Conservation (phyloP, 441 rosid genomes). For the Pelargonium citronellum region DNA sequence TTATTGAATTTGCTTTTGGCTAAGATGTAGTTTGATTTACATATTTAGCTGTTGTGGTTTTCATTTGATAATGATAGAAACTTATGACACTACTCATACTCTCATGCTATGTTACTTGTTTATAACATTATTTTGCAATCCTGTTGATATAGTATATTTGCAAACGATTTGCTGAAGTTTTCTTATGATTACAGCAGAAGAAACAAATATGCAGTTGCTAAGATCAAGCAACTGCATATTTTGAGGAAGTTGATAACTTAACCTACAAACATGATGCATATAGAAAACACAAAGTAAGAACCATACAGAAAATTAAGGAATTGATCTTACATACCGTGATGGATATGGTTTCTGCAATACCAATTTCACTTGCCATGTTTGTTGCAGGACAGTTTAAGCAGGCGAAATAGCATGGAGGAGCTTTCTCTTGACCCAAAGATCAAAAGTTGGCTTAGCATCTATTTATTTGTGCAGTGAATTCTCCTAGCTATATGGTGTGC, state of each 20-base stretch:
- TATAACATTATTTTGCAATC: conserved; percentile 12
- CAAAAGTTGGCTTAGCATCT: conserved; percentile 7
- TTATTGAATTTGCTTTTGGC: background rate
- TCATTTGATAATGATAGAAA: background rate
- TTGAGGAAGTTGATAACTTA: background rate
- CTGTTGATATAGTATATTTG: background rate
- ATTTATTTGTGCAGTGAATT: conserved; percentile 10
- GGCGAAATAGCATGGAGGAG: conserved; percentile 12
- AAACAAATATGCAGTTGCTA: no score
- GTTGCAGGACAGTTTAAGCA: conserved; percentile 24
- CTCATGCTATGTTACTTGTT: conserved; percentile 10
- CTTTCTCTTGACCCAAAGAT: conserved; percentile 22
- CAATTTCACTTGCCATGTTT: conserved; percentile 56
- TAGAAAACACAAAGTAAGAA: conserved; percentile 13
- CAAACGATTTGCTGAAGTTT: background rate
- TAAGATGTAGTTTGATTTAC: background rate
- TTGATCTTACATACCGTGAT: conserved; percentile 33
- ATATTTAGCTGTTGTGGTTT: background rate
- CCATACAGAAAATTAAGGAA: conserved; percentile 10
- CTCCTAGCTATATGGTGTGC: conserved; percentile 15
- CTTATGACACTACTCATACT: background rate
- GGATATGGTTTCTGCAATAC: conserved; percentile 33
- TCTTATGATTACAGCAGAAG: conserved; percentile 5
- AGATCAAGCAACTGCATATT: background rate
- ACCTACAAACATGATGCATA: background rate